Evolutionary conservation across 441 rosid species (phyloP).

Genomic region (Geranium incanum): DNA sequence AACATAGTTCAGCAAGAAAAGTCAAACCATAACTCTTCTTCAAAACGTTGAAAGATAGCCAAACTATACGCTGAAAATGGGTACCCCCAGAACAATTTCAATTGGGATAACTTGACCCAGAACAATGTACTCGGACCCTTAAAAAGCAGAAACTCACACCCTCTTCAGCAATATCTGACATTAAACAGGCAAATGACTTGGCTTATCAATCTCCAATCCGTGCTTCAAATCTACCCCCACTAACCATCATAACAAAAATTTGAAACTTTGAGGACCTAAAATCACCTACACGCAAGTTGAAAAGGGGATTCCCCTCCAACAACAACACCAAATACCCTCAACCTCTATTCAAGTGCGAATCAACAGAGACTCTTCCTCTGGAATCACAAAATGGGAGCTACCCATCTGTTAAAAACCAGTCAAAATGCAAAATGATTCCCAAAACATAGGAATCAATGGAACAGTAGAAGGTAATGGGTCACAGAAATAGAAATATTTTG

Average conservation of each 20-base stretch:
- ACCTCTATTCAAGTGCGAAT: neutral
- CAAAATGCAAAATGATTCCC: slow-evolving; percentile 13
- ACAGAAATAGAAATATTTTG: neutral
- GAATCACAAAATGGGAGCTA: slow-evolving; percentile 8
- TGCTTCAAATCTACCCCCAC: slow-evolving; percentile 16
- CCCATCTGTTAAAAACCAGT: slow-evolving; percentile 3
- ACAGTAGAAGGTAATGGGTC: neutral
- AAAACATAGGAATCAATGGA: neutral
- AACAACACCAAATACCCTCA: neutral
- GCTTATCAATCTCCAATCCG: slow-evolving; percentile 2
- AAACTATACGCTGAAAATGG: no score
- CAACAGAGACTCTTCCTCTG: neutral
- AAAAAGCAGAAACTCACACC: slow-evolving; percentile 1
- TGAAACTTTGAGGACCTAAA: neutral
- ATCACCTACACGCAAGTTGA: no score
- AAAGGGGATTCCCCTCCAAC: neutral
- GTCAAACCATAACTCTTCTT: neutral
- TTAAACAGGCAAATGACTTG: neutral
- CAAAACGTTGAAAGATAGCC: neutral
- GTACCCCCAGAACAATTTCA: no score
- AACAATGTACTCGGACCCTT: slow-evolving; percentile 10
- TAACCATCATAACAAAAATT: neutral
- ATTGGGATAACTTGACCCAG: neutral
- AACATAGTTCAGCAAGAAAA: neutral
- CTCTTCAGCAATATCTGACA: neutral